Evolutionary conservation across 768 basidiomycete genomes (phyloP), one percentile per base, ranked within the genome.

Genomic region (Pleurotus eryngii): DNA sequence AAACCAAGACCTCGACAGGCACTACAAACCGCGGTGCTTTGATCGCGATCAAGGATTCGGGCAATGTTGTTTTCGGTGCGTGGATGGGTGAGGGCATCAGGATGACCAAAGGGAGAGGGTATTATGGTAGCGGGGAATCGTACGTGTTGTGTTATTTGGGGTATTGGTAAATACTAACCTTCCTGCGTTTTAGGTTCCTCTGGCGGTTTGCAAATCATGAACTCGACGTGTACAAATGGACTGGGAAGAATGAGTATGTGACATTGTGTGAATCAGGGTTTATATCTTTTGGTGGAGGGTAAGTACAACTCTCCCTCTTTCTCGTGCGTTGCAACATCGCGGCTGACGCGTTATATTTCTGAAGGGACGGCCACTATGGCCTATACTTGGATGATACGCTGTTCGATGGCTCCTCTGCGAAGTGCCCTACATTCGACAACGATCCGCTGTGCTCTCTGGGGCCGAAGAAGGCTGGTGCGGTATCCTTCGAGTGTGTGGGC

Each of bases 231-330:
- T 95, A 81, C 74, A 84, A 79, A 49, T 90, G 90, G 86, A 95
- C 95, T 0, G 94, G 93, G 3, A 83, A 74, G 68, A 99, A 98
- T 67, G 86, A 87, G 54, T 98, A 98, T 64, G 88, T 97, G 40
- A 86, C 91, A 18, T 76, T 96, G 5, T 95, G 92, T 70, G 91
- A 95, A 64, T 72, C 81, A 0, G 83, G 80, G 14, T 92, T 81
- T 62, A 77, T 97, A 59, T 92, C 92, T 1, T 92, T 96, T 65
- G 95, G 95, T 11, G 95, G 95, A 63, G 95, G 95, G 93, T 94
- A 60, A 57, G 89, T 79, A 20, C 42, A 11, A 12, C 30, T 56
- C 56, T 15, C 39, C 48, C 22, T 55, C 59, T 37, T 15, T 17
- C 57, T 55, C 14, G 5, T 35, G 54, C 35, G 47, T 26, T 53